Evolutionary conservation across 768 basidiomycete genomes (phyloP), one percentile per base, ranked within the genome.

Genomic region (Leccinum aurantiacum): DNA sequence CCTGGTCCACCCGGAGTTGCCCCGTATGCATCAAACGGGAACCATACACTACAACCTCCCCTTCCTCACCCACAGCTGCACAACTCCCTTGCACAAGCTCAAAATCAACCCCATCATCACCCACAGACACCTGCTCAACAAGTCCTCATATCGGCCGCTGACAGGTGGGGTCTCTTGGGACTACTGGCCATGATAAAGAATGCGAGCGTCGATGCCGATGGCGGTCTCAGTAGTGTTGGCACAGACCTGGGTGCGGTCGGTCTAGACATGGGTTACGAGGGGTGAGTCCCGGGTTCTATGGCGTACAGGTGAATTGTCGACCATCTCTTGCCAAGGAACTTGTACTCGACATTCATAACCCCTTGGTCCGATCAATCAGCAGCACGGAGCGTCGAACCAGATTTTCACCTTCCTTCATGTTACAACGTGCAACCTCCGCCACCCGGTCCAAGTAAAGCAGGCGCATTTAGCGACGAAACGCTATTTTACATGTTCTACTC

Each of bases 401-500:
- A 95, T 71, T 97, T 88, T 73, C 88, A 91, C 67, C 83, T 95
- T 52, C 95, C 95, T 44, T 79, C 85, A 29, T 97, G 95, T 76
- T 98, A 98, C 67, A 94, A 89, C 74, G 95, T 97, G 52, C 89
- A 91, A 66, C 88, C 95, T 35, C 87, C 89, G 38, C 87, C 93
- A 50, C 90, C 91, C 38, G 90, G 90, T 4, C 88, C 90, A 55
- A 80, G 71, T 63, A 95, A 94, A 77, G 90, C 88, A 17, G 82
- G 83, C 1, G 85, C 88, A 53, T 96, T 98, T 76, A 90, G 89
- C 74, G 95, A 98, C 74, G 95, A 98, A 76, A 97, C 95, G 15
- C 78, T 98, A 27, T 97, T 98, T 77, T 96, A 93, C 82, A 95
- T 96, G 86, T 98, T 98, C 81, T 98, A 98, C 77, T 87, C 93